These are phyloP conservation scores for Chlorella sp. DNA, from an alignment of 139 green algal species.

Conservation along the genomic window DNA sequence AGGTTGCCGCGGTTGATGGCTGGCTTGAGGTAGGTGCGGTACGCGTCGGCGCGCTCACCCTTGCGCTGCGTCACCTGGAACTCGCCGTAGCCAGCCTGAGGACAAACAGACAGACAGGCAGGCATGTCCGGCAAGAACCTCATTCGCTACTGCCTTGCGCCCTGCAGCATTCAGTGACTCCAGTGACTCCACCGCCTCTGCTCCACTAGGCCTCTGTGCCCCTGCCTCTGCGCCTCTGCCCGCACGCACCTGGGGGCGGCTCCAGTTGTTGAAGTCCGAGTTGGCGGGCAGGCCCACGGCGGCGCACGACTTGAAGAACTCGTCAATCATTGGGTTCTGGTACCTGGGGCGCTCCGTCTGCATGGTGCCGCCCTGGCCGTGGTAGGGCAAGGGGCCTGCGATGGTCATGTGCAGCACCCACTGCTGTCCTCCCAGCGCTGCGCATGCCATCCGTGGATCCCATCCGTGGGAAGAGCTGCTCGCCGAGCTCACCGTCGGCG, in stretches of 20 bases:
- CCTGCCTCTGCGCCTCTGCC: too few species aligned
- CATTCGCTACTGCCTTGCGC: too few species aligned
- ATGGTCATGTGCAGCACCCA: too few species aligned
- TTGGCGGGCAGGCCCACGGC: slow-evolving; percentile 59
- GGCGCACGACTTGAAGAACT: slow-evolving; percentile 66
- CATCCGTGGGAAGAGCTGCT: too few species aligned
- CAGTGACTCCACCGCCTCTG: too few species aligned
- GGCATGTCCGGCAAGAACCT: too few species aligned
- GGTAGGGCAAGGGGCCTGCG: slow-evolving; percentile 29
- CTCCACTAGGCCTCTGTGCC: too few species aligned
- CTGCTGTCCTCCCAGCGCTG: too few species aligned
- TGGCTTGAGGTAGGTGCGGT: slow-evolving; percentile 67
- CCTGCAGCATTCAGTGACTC: too few species aligned
- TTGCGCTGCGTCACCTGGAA: slow-evolving; percentile 81
- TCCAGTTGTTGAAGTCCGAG: slow-evolving; percentile 89
- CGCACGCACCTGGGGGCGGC: slow-evolving; percentile 53
- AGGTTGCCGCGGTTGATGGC: slow-evolving; percentile 66
- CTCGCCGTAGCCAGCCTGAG: slow-evolving; percentile 70
- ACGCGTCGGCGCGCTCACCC: slow-evolving; percentile 67
- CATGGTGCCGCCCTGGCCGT: slow-evolving; percentile 63
- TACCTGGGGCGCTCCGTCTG: slow-evolving; percentile 70
- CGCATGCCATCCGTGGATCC: too few species aligned
- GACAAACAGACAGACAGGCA: neutral
- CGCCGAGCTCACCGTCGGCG: slow-evolving; percentile 28
- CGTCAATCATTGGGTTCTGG: slow-evolving; percentile 50